Base-by-base conservation (phyloP, 306 rosid genomes). In the Lithocarpus polystachyus region DNA sequence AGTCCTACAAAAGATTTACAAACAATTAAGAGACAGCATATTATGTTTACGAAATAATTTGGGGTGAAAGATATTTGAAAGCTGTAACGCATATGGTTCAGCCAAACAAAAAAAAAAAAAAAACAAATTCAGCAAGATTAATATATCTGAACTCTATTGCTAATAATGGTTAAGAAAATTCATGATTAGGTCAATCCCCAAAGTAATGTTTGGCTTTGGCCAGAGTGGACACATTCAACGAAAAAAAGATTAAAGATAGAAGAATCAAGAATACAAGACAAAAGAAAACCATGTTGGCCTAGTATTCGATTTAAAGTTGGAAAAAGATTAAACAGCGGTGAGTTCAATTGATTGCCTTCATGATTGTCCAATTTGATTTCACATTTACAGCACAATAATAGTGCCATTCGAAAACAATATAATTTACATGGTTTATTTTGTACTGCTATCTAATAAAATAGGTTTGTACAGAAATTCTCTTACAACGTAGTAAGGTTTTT, bases 201-300 rank as follows among this genome's bases (percentile, higher is more conserved):
- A 83, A 85, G 87, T 33, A 37, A 79, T 81, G 91, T 83, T 86
- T 3, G 79, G 84, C 83, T 81, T 79, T 83, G 3, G 53, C 72
- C 79, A 69, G 86, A 85, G 45, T 37, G 45, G 86, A 87, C 48
- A 6, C 33, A 40, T 35, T 7, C 23, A 72, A 71, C 70, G 31
- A 17, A 69, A 57, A 53, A 69, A 24, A 11, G 31, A 40, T 48
- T 48, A 48, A 48, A 48, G 53, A 48, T 48, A 48, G 53, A 48
- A 48, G 53, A 48, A 48, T 48, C 15, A 48, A 48, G 53, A 48
- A 48, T 48, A 48, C 53, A 48, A 48, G 28, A 43, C 22, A 29
- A 29, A 18, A 56, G 60, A 33, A 75, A 68, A 59, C 77, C 53
- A 70, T 43, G 28, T 26, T 22, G 8, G 20, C 12, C 75, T 23